Base-by-base conservation (phyloP, 176 grass and related monocot species). In the Aegilops sharonensis region DNA sequence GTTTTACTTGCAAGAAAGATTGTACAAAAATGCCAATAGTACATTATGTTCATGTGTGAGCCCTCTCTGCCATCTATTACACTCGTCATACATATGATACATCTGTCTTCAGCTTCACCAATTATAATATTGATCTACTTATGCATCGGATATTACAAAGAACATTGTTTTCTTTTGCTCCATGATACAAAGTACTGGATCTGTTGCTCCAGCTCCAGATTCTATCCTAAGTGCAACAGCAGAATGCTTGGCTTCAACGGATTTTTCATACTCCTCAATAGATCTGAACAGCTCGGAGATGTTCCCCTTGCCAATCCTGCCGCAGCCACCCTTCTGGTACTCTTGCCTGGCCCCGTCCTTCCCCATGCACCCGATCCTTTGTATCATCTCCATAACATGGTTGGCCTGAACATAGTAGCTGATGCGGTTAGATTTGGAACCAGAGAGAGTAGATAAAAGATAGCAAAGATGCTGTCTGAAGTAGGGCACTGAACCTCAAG, bases 261-360 rank as follows among this genome's bases (percentile, higher is more conserved):
- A 87, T 56, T 94, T 96, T 87, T 99, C 94, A 62, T 99, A 94
- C 9, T 96, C 94, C 67, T 96, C 94, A 24, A 94, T 94, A 34
- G 92, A 95, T 73, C 92, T 96, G 87, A 96, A 99, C 17, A 99
- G 86, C 87, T 92, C 92, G 0, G 94, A 89, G 86, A 99, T 90
- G 67, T 99, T 99, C 60, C 97, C 97, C 81, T 99, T 99, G 23
- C 92, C 94, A 17, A 99, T 94, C 5, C 97, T 90, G 0, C 97
- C 90, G 2, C 94, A 99, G 11, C 94, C 94, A 24, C 92, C 94
- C 68, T 94, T 94, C 56, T 99, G 92, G 81, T 94, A 94, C 32
- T 96, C 97, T 68, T 80, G 90, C 11, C 97, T 92, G 12, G 79
- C 59, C 36, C 91, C 61, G 6, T 94, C 89, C 85, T 96, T 99